Evolutionary conservation across 306 rosid genomes (phyloP).

Genomic region (Trifolium repens): DNA sequence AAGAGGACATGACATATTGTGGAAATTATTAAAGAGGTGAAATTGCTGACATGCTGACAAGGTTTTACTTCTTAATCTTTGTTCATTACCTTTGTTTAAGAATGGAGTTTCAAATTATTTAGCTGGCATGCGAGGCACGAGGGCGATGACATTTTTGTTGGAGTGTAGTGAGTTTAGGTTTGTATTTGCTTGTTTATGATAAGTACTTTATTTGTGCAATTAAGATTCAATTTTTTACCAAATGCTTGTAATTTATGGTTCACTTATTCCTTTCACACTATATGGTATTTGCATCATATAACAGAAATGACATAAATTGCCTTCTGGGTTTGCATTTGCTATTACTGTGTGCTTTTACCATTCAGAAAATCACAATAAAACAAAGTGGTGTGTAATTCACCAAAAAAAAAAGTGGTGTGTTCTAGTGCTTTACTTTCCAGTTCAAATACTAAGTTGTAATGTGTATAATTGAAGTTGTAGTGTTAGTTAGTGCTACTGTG

Average conservation of each 20-base stretch:
- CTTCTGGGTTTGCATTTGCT: too few species aligned
- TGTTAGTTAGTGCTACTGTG: too few species aligned
- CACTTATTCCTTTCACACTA: not conserved
- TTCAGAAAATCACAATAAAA: not conserved
- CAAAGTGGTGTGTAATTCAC: not conserved
- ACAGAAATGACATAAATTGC: constrained; percentile 14
- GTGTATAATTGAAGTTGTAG: too few species aligned
- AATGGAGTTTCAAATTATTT: too few species aligned
- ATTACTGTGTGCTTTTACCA: not conserved
- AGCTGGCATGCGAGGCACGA: too few species aligned
- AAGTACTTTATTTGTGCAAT: not conserved
- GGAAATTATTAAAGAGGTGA: constrained; percentile 76
- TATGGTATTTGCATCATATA: not conserved
- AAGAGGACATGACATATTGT: constrained; percentile 44
- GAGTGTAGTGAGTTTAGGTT: too few species aligned
- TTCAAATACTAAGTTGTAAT: too few species aligned
- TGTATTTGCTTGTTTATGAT: not conserved
- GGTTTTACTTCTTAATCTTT: constrained; percentile 55
- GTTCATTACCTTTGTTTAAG: not conserved
- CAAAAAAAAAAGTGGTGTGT: too few species aligned
- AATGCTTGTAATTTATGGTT: constrained; percentile 20
- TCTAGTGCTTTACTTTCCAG: too few species aligned
- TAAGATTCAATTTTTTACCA: too few species aligned
- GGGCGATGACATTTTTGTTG: too few species aligned
- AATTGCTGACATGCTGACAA: constrained; percentile 72